These are phyloP conservation scores for Trichoderma sp. DNA, from an alignment of 2,329 filamentous ascomycete genomes.

Conservation along the genomic window DNA sequence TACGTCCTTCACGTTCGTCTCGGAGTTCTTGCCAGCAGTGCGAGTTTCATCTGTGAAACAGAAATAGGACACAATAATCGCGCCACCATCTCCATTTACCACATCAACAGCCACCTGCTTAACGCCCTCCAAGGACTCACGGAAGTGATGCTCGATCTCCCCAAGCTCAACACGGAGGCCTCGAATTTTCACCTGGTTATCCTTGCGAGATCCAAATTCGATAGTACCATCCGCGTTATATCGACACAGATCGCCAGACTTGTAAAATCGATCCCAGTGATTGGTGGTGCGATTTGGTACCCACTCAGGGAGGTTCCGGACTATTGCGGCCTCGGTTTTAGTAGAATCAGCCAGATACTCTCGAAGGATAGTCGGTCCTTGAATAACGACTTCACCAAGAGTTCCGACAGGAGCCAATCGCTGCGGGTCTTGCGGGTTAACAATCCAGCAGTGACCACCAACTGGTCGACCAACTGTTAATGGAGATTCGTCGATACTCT, in stretches of 20 bases:
- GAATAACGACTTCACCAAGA: slow-evolving; percentile 23
- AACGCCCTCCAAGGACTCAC: slow-evolving; percentile 1
- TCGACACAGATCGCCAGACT: slow-evolving; percentile 24
- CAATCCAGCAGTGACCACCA: slow-evolving; percentile 18
- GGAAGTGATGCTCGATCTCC: slow-evolving; percentile 23
- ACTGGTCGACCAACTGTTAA: slow-evolving; percentile 18
- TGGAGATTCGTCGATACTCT: slow-evolving; percentile 5
- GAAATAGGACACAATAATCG: slow-evolving; percentile 16
- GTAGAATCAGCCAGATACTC: slow-evolving; percentile 39
- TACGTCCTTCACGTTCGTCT: neutral
- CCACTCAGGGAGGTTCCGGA: slow-evolving; percentile 5
- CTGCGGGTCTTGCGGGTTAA: slow-evolving; percentile 17
- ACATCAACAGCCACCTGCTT: slow-evolving; percentile 20
- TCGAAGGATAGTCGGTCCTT: slow-evolving; percentile 41
- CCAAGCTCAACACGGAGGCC: slow-evolving; percentile 26
- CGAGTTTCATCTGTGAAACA: slow-evolving; percentile 15
- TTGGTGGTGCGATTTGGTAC: neutral
- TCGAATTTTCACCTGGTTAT: slow-evolving; percentile 27
- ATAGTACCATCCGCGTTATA: slow-evolving; percentile 23
- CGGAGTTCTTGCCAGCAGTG: neutral
- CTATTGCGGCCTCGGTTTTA: slow-evolving; percentile 17
- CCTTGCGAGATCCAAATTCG: slow-evolving; percentile 25
- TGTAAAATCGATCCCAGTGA: slow-evolving; percentile 21
- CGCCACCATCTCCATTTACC: slow-evolving; percentile 7
- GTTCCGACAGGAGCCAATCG: slow-evolving; percentile 14